These are phyloP conservation scores for Boletus tomentosulus DNA, from an alignment of 768 basidiomycete species.

Conservation along the genomic window DNA sequence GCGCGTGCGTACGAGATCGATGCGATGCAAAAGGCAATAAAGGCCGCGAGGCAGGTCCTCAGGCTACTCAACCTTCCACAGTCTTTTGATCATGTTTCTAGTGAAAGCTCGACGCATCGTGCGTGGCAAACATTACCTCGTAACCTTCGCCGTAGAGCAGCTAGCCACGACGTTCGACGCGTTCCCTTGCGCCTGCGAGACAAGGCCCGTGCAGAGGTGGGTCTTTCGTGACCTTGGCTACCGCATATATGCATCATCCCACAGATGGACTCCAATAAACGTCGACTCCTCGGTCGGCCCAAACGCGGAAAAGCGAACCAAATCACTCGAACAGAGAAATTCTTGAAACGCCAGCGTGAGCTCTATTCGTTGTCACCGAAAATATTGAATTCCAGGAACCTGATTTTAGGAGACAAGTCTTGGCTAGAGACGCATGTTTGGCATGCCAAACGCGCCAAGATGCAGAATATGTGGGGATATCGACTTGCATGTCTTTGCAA, in stretches of 20 bases:
- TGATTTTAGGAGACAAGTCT: slow-evolving; percentile 62
- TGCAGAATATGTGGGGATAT: slow-evolving; percentile 92
- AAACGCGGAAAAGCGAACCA: slow-evolving; percentile 62
- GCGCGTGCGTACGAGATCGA: slow-evolving; percentile 85
- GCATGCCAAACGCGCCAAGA: slow-evolving; percentile 96
- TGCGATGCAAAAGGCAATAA: slow-evolving; percentile 87
- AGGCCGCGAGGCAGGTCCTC: slow-evolving; percentile 56
- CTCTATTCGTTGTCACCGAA: neutral
- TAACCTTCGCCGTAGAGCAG: slow-evolving; percentile 86
- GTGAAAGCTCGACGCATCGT: slow-evolving; percentile 67
- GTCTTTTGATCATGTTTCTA: slow-evolving; percentile 25
- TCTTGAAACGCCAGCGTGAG: slow-evolving; percentile 73
- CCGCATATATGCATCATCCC: slow-evolving; percentile 28
- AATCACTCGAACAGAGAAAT: slow-evolving; percentile 52
- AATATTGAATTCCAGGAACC: neutral
- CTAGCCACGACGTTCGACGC: slow-evolving; percentile 89
- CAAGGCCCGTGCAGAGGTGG: slow-evolving; percentile 80
- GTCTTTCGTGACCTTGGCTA: slow-evolving; percentile 4
- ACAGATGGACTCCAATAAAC: slow-evolving; percentile 52
- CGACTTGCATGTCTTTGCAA: slow-evolving; percentile 52
- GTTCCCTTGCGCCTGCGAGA: slow-evolving; percentile 82
- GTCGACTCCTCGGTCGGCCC: slow-evolving; percentile 42
- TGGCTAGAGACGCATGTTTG: slow-evolving; percentile 98
- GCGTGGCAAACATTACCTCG: slow-evolving; percentile 93
- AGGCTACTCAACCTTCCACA: rapidly evolving